Evolutionary conservation across 140 eudicot species (phyloP).

Genomic region (Flaveria floridana): DNA sequence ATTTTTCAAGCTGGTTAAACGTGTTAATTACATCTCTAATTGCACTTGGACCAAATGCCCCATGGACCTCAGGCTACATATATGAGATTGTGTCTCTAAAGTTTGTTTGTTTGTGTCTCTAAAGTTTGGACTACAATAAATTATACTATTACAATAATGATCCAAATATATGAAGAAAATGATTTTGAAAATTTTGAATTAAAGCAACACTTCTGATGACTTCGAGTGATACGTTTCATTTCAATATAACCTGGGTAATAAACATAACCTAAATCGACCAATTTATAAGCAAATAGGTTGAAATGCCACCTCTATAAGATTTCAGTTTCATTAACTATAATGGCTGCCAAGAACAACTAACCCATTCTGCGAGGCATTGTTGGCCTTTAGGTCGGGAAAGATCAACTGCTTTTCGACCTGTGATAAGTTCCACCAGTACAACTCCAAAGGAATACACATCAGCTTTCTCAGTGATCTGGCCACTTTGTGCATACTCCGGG

Average conservation of each 20-base stretch:
- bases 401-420: conserved; percentile 91
- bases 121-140: neutral
- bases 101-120: neutral
- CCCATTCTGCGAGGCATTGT: conserved; percentile 97
- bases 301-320: neutral
- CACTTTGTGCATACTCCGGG: conserved; percentile 91
- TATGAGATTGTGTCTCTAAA: neutral
- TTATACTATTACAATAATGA: neutral
- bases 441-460: conserved; percentile 93
- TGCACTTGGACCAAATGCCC: neutral
- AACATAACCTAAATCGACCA: neutral
- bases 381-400: conserved; percentile 86
- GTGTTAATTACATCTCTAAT: neutral
- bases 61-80: neutral
- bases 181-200: neutral
- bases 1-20: neutral
- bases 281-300: neutral
- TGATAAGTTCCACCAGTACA: conserved; percentile 86
- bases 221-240: neutral
- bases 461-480: conserved; percentile 86
- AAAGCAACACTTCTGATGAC: neutral
- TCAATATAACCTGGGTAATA: neutral
- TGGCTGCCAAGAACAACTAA: conserved; percentile 27
- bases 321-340: neutral
- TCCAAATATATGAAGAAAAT: neutral